Evolutionary conservation across 345 rosid genomes (phyloP).

Genomic region (Pistacia integerrima): DNA sequence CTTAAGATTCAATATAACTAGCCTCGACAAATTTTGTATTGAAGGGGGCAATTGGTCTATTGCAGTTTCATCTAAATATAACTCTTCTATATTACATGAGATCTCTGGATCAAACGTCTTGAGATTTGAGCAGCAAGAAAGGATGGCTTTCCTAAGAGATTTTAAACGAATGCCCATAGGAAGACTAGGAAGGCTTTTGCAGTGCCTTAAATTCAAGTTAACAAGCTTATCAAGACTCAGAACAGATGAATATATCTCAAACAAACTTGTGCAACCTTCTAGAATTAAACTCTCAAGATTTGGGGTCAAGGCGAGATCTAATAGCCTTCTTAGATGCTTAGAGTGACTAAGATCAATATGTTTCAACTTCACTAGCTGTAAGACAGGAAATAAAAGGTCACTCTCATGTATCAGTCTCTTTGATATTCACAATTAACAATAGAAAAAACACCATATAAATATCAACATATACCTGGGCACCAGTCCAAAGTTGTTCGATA

Average conservation of each 20-base stretch:
- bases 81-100: background rate
- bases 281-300: background rate
- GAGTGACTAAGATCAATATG: background rate
- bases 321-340: background rate
- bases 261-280: background rate
- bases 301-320: background rate
- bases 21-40: background rate
- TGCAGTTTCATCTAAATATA: conserved; percentile 2
- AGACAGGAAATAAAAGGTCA: background rate
- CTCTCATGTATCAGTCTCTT: background rate
- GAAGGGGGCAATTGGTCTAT: background rate
- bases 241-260: background rate
- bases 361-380: background rate
- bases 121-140: conserved; percentile 6
- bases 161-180: background rate
- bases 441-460: background rate
- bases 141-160: background rate
- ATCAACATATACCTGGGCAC: background rate
- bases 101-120: conserved; percentile 3
- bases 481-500: background rate
- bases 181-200: background rate
- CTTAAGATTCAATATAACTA: background rate
- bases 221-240: background rate
- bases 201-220: background rate
- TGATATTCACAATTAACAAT: background rate